phyloP scores from a whole-genome alignment of 495 filamentous ascomycete genomes.

The Trichocladium uniseriatum region DNA sequence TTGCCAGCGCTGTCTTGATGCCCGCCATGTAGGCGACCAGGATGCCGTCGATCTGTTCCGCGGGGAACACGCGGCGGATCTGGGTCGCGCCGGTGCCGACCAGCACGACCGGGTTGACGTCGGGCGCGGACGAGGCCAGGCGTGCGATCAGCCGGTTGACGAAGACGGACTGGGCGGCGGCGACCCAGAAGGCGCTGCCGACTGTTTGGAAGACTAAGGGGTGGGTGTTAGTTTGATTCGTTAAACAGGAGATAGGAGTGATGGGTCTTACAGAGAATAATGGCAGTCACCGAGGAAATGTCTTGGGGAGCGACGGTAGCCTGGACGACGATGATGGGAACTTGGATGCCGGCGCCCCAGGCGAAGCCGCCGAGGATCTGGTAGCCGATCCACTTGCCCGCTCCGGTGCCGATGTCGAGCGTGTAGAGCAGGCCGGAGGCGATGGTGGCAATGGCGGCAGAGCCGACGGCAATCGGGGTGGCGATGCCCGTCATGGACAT shows the following conservation, averaged over 20 bases:
- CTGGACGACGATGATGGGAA: conserved; percentile 48
- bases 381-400: conserved; percentile 48
- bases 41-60: conserved; percentile 39
- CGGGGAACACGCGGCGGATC: conserved; percentile 31
- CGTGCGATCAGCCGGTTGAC: conserved; percentile 33
- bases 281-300: conserved; percentile 25
- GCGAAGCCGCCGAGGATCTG: conserved; percentile 48
- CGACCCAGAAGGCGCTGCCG: conserved; percentile 40
- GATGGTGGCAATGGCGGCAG: conserved; percentile 49
- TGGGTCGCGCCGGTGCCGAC: conserved; percentile 32
- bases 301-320: conserved; percentile 34
- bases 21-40: conserved; percentile 51
- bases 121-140: conserved; percentile 30
- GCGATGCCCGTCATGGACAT: conserved; percentile 43
- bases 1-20: conserved; percentile 38
- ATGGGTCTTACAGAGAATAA: conserved; percentile 42
- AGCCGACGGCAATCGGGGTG: conserved; percentile 38
- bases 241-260: too few relatives aligned
- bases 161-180: conserved; percentile 41
- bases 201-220: conserved; percentile 43
- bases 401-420: conserved; percentile 32
- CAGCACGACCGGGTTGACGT: conserved; percentile 32
- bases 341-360: conserved; percentile 43
- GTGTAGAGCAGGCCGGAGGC: conserved; percentile 44
- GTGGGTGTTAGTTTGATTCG: conserved; percentile 16